These are phyloP conservation scores for Agapanthus africanus DNA, from an alignment of 106 monocot genomes.

Conservation along the genomic window DNA sequence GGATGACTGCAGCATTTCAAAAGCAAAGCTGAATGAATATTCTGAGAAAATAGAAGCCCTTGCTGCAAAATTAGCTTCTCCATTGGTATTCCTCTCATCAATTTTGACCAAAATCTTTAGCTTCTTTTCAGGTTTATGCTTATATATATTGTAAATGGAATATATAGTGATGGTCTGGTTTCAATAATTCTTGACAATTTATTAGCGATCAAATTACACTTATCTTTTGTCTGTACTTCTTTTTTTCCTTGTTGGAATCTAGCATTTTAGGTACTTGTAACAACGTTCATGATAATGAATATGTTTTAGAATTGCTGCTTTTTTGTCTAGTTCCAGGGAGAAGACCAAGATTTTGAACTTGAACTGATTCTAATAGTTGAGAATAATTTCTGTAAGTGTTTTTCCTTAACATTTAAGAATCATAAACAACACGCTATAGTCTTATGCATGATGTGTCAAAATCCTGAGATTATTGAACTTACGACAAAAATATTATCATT, in stretches of 20 bases:
- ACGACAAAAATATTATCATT: too few relatives aligned
- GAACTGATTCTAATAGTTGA: neutral
- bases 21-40: conserved; percentile 70
- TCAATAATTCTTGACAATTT: neutral
- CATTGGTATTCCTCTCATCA: conserved; percentile 23
- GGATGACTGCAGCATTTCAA: conserved; percentile 41
- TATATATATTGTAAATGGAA: neutral
- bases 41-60: conserved; percentile 69
- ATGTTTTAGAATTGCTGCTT: neutral
- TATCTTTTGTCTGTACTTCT: neutral
- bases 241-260: too few relatives aligned
- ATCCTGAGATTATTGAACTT: too few relatives aligned
- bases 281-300: neutral
- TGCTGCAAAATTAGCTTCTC: conserved; percentile 56
- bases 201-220: neutral
- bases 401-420: too few relatives aligned
- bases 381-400: neutral
- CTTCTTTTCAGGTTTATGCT: neutral
- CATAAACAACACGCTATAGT: too few relatives aligned
- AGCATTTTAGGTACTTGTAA: neutral
- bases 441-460: too few relatives aligned
- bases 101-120: neutral
- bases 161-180: neutral
- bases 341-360: conserved; percentile 1
- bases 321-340: neutral